phyloP scores from a whole-genome alignment of 2,329 filamentous ascomycete genomes.

The Septoria linicola region DNA sequence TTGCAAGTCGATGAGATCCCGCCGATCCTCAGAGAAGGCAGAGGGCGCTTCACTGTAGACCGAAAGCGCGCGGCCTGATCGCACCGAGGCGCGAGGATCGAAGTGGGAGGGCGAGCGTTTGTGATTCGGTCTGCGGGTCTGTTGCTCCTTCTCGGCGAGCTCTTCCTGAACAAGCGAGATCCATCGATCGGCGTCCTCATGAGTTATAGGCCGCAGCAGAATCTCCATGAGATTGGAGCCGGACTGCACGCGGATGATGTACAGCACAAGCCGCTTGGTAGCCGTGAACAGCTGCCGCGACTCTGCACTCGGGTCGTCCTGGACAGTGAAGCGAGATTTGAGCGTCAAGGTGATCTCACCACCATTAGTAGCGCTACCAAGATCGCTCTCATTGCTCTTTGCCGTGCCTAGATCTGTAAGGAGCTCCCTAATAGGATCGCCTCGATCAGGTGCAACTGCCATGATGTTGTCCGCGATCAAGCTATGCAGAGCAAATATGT shows the following conservation, averaged over 20 bases:
- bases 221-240: constrained; percentile 93
- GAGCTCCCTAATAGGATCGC: constrained; percentile 87
- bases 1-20: constrained; percentile 75
- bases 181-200: constrained; percentile 91
- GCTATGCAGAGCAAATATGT: constrained; percentile 94
- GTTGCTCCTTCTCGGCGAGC: constrained; percentile 52
- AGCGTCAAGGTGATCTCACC: constrained; percentile 39
- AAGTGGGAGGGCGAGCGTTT: constrained; percentile 32
- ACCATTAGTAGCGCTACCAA: constrained; percentile 35
- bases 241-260: constrained; percentile 95
- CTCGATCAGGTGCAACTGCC: constrained; percentile 72
- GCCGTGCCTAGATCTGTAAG: constrained; percentile 92
- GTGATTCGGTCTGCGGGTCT: constrained; percentile 36
- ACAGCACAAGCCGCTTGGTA: constrained; percentile 93
- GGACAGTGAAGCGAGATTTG: constrained; percentile 38
- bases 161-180: constrained; percentile 77
- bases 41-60: constrained; percentile 46
- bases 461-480: constrained; percentile 77
- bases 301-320: constrained; percentile 80
- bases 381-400: constrained; percentile 90
- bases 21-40: constrained; percentile 35
- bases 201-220: constrained; percentile 80
- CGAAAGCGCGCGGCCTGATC: constrained; percentile 33
- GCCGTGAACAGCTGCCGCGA: constrained; percentile 95
- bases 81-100: constrained; percentile 35